Evolutionary conservation across 805 yeast species (phyloP), one percentile per base, ranked within the genome.

Genomic region (Komagataella ulmi): DNA sequence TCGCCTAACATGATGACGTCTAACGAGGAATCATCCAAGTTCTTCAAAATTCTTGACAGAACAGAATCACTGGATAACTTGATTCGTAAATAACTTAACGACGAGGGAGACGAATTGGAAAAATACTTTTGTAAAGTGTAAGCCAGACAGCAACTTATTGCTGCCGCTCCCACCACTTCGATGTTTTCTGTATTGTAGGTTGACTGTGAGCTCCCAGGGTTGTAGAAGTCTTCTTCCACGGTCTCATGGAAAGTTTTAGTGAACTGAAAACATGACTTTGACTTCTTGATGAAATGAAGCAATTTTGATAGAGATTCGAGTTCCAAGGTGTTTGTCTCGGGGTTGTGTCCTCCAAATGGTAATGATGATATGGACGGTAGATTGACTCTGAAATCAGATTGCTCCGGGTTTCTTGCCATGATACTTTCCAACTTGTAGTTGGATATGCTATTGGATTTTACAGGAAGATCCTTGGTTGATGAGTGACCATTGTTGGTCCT

Each of bases 71-170:
- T 59, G 61, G 65, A 61, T 57, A 69, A 63, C 61, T 52, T 71
- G 68, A 55, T 64, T 64, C 48, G 70, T 55, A 65, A 65, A 65
- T 54, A 84, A 54, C 65, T 80, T 70, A 79, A 68, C 1, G 88
- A 81, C 6, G 77, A 74, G 7, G 74, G 71, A 44, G 77, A 73
- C 48, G 80, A 66, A 52, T 74, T 74, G 24, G 69, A 70, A 59
- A 83, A 81, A 56, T 80, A 80, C 56, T 81, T 72, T 57, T 84
- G 91, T 50, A 86, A 68, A 10, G 84, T 76, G 58, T 76, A 78
- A 3, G 84, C 72, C 5, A 82, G 71, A 2, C 86, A 71, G 0
- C 85, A 68, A 2, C 72, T 60, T 2, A 83, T 70, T 3, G 82
- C 71, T 6, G 77, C 65, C 52, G 76, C 70, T 0, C 95, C 95